Base-by-base conservation (phyloP, 2,329 filamentous ascomycete species). In the Capronia americana region DNA sequence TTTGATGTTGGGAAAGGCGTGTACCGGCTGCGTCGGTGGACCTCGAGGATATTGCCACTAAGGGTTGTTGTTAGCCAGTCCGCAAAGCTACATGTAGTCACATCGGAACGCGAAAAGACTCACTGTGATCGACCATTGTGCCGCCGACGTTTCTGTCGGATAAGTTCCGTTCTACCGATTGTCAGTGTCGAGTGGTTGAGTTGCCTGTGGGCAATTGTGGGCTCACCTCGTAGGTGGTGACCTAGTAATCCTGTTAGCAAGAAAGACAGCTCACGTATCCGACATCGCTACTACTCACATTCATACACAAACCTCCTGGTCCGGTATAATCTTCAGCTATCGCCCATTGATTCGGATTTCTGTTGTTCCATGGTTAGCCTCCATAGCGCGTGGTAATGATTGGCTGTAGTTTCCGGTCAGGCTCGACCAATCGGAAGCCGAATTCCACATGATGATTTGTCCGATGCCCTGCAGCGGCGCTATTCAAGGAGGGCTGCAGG, bases 271-370 rank as follows among this genome's bases (percentile, higher is more conserved):
- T 14, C 32, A 56, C n/a, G n/a, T 20, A 17, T 41, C 12, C 3
- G 58, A 32, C 5, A 24, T 38, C 8, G 12, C 41, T n/a, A 79
- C 84, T 75, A 79, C 84, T 75, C 77, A 86, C 84, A 76, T 85
- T 83, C 79, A 86, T 79, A 73, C 85, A 86, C 28, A 86, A 73
- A 20, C 70, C 73, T 44, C 83, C 82, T 1, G 74, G 71, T 17
- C 63, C 62, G 48, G 63, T 61, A 46, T 66, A 64, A 48, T 76
- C 76, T 12, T 75, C 70, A 24, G 76, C 70, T 72, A 82, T 79
- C 63, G 82, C 83, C 84, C 84, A 86, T 75, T 85, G 84, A 70
- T 86, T 86, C 55, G 84, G 84, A 71, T 86, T 86, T 63, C 85
- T 84, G 86, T 64, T 28, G 24, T 38, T 20, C 6, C n/a, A 24